Percentiles rank a stretch among this genome's conserved stretches.
Evolutionary conservation across 192 early-diverging fungal species (phyloP).

Genomic region (Entophlyctis luteolus): DNA sequence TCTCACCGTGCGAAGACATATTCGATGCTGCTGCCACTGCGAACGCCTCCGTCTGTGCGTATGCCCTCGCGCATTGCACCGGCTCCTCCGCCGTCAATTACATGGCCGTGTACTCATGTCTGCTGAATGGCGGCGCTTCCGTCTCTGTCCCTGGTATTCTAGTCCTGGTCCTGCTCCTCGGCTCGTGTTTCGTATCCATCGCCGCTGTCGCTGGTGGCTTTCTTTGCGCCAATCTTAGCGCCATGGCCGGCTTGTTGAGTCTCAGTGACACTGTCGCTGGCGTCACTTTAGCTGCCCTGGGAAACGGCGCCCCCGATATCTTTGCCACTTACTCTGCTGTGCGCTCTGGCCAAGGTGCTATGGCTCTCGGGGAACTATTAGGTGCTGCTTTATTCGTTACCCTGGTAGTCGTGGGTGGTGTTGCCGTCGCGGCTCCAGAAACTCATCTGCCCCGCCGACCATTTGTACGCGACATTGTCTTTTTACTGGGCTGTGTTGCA

Average conservation of each 20-base stretch:
- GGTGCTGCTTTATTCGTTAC: slow-evolving; percentile 83
- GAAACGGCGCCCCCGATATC: slow-evolving; percentile 90
- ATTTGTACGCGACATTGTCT: slow-evolving; percentile 74
- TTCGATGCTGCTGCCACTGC: neutral
- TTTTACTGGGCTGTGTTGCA: slow-evolving; percentile 61
- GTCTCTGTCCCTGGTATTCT: neutral
- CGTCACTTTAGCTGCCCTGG: slow-evolving; percentile 51
- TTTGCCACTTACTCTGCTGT: slow-evolving; percentile 76
- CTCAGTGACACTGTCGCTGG: slow-evolving; percentile 77
- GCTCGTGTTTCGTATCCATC: slow-evolving; percentile 23
- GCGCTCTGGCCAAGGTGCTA: slow-evolving; percentile 1
- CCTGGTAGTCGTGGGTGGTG: slow-evolving; percentile 77
- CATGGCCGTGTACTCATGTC: slow-evolving; percentile 23
- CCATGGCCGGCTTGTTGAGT: slow-evolving; percentile 66
- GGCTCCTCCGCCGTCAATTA: slow-evolving; percentile 20
- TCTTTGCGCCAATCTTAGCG: slow-evolving; percentile 73
- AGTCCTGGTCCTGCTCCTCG: neutral
- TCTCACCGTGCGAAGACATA: neutral
- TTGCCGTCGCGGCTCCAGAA: slow-evolving; percentile 71
- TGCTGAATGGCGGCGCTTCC: neutral
- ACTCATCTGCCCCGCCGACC: slow-evolving; percentile 42
- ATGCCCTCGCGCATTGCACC: slow-evolving; percentile 5
- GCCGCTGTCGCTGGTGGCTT: slow-evolving; percentile 26
- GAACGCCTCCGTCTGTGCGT: neutral
- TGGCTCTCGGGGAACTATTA: slow-evolving; percentile 86